A percentile compares a stretch with the other conserved stretches of the same genome.
Evolutionary conservation across 2,329 filamentous ascomycete species (phyloP).

Genomic region (Aureobasidium sp.): DNA sequence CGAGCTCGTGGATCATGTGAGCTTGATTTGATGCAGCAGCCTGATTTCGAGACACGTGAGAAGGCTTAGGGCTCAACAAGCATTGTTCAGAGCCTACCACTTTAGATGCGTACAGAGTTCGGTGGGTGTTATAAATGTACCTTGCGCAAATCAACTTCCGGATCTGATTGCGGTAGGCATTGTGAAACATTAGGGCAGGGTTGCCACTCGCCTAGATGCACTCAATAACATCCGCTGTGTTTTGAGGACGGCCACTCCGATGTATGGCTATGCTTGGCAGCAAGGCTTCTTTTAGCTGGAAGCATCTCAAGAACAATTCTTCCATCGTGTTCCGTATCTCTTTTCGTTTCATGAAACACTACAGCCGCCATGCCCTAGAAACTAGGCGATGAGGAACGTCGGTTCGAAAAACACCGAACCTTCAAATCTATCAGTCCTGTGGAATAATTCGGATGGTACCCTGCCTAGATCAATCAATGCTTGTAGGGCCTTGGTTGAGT

Average conservation of each 20-base stretch:
- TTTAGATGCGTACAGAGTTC: too few relatives aligned
- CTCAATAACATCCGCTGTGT: too few relatives aligned
- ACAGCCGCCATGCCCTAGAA: background rate
- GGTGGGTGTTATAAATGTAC: background rate
- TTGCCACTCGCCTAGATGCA: background rate
- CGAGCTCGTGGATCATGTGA: background rate
- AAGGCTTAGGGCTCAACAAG: background rate
- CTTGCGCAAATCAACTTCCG: background rate
- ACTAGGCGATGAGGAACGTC: background rate
- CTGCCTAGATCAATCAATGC: background rate
- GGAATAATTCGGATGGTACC: background rate
- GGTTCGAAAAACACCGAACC: background rate
- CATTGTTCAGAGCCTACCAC: background rate
- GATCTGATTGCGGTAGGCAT: background rate
- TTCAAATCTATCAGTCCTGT: background rate
- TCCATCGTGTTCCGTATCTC: background rate
- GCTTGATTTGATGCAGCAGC: background rate
- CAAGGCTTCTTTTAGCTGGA: too few relatives aligned
- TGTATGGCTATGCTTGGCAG: too few relatives aligned
- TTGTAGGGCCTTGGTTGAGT: background rate
- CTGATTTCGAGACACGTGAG: background rate
- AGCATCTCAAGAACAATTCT: background rate
- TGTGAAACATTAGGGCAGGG: background rate
- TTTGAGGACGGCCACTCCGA: too few relatives aligned
- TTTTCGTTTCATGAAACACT: constrained; percentile 1